Conservation (phyloP, 2,329 filamentous ascomycete genomes). For the Diplodia seriata region DNA sequence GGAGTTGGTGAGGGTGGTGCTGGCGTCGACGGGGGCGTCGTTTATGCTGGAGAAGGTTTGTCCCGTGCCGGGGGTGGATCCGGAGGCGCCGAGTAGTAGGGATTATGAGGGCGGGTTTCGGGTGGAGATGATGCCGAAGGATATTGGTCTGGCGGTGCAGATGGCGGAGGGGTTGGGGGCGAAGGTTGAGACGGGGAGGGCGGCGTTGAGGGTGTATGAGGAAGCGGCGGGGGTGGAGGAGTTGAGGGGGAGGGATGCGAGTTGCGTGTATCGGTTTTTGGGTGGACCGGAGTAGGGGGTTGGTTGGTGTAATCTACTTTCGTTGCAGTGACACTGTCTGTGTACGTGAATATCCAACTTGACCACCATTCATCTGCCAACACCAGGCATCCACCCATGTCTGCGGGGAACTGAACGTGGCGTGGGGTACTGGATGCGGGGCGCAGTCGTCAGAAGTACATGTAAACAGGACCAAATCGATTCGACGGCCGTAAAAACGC, state of each 20-base stretch:
- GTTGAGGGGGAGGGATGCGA: constrained; percentile 34
- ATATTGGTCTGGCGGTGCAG: constrained; percentile 43
- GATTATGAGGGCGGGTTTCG: constrained; percentile 45
- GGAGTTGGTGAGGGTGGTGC: constrained; percentile 41
- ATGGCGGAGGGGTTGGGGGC: constrained; percentile 41
- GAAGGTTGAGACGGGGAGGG: constrained; percentile 41
- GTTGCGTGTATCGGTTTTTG: constrained; percentile 11
- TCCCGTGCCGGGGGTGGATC: constrained; percentile 46
- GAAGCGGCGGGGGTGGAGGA: constrained; percentile 38
- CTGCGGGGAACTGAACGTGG: not conserved
- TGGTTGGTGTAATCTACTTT: not conserved
- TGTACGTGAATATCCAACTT: not conserved
- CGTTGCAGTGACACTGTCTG: not conserved
- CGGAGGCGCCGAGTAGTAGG: constrained; percentile 48
- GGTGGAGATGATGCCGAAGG: constrained; percentile 47
- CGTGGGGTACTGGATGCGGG: constrained; percentile 16
- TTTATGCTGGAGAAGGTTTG: constrained; percentile 47
- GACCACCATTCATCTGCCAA: not conserved
- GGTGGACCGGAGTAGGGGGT: not conserved
- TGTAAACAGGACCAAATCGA: constrained; percentile 10
- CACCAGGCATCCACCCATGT: not conserved
- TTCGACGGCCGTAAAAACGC: too few relatives aligned
- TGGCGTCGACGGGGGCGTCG: constrained; percentile 42
- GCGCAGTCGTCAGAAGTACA: not conserved
- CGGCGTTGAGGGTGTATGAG: constrained; percentile 41